Percentiles rank a stretch among this genome's conserved stretches.
phyloP scores from a whole-genome alignment of 768 basidiomycete genomes.

The Pleurotus cornucopiae region DNA sequence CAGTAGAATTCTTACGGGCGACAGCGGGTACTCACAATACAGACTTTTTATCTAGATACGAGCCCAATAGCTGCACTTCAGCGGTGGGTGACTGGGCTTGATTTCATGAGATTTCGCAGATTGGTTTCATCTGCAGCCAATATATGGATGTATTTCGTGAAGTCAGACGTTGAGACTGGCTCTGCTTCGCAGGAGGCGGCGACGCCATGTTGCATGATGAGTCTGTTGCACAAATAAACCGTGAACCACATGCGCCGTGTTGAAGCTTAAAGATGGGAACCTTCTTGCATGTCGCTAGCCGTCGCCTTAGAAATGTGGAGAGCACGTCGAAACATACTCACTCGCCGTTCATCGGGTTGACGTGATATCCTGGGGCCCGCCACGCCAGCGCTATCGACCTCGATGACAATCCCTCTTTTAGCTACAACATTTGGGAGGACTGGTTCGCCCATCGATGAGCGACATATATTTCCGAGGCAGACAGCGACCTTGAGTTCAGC shows the following conservation, averaged over 20 bases:
- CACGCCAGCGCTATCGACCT: constrained; percentile 74
- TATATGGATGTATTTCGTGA: constrained; percentile 74
- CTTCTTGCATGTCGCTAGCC: constrained; percentile 56
- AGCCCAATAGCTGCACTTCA: constrained; percentile 73
- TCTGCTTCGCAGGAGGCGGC: constrained; percentile 68
- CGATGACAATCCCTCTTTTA: constrained; percentile 61
- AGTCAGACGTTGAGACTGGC: constrained; percentile 63
- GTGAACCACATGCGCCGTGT: neutral
- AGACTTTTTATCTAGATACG: constrained; percentile 62
- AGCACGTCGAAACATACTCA: no score
- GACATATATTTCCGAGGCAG: constrained; percentile 79
- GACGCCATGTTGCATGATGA: constrained; percentile 53
- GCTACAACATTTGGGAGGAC: constrained; percentile 67
- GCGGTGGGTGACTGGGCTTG: constrained; percentile 52
- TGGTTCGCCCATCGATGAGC: constrained; percentile 91
- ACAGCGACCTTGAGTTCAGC: constrained; percentile 55
- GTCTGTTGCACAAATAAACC: neutral
- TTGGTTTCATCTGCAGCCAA: constrained; percentile 82
- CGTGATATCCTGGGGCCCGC: no score
- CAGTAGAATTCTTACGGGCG: neutral
- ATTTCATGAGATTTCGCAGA: constrained; percentile 56
- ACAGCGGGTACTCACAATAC: constrained; percentile 38
- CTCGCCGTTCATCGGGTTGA: no score
- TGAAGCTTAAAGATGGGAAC: constrained; percentile 26
- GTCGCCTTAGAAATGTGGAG: no score